Evolutionary conservation across 1,284 basidiomycete species (phyloP).

Genomic region (Papiliotrema laurentii): DNA sequence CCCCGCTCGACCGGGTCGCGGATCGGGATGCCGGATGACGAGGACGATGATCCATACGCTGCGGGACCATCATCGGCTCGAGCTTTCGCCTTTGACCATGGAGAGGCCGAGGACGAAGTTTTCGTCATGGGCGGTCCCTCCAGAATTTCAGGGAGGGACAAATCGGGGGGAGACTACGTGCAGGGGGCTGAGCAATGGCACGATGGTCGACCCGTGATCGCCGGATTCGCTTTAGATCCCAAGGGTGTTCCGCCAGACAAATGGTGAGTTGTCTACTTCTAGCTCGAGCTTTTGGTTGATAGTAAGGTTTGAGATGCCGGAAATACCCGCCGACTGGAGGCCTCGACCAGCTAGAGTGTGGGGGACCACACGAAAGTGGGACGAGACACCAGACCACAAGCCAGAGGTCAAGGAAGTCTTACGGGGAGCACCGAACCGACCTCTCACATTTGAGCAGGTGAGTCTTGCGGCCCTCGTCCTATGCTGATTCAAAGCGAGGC

Average conservation of each 20-base stretch:
- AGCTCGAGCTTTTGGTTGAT: constrained; percentile 6
- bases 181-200: constrained; percentile 53
- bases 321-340: constrained; percentile 75
- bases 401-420: constrained; percentile 32
- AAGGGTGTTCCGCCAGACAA: constrained; percentile 66
- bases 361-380: constrained; percentile 55
- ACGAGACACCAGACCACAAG: constrained; percentile 52
- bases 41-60: constrained; percentile 79
- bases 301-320: constrained; percentile 69
- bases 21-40: constrained; percentile 67
- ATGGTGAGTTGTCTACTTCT: constrained; percentile 55
- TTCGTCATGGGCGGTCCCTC: constrained; percentile 34
- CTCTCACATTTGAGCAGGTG: constrained; percentile 42
- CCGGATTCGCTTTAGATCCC: constrained; percentile 69
- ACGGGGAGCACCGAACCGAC: constrained; percentile 26
- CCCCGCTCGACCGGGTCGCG: constrained; percentile 39
- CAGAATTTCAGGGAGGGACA: constrained; percentile 10
- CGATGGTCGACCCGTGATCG: constrained; percentile 68
- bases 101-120: constrained; percentile 63
- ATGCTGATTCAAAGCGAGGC: constrained; percentile 60
- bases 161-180: not conserved
- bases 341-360: constrained; percentile 77
- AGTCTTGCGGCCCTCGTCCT: constrained; percentile 7
- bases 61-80: constrained; percentile 41
- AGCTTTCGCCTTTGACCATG: constrained; percentile 65